Base-by-base conservation (phyloP, 805 yeast genomes). In the Schwanniomyces occidentalis region DNA sequence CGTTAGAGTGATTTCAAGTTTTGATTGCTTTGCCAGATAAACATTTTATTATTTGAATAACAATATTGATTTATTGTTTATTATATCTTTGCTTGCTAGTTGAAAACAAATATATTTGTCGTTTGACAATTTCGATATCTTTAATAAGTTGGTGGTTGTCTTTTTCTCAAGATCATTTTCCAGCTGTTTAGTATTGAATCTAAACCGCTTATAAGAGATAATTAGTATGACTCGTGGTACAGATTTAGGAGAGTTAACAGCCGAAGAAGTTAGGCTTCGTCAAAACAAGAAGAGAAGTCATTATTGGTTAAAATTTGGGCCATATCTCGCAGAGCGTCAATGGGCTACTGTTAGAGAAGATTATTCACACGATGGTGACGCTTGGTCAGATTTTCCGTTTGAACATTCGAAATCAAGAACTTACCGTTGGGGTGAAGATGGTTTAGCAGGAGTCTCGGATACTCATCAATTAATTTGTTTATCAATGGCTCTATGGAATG, bases 401-500 rank as follows among this genome's bases (percentile, higher is more conserved):
- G 95, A 86, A 40, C 88, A 86, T 41, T 83, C 95, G 2, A 71
- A 79, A 40, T 76, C 89, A 15, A 69, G 97, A 45, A 78, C 86
- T 9, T 89, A 85, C 57, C 71, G 97, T 27, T 89, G 97, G 97
- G 95, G 96, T 26, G 97, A 90, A 58, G 96, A 89, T 56, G 97
- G 97, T 2, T 65, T 89, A 47, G 95, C 91, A 8, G 97, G 97
- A 32, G 82, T 86, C 14, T 76, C 85, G 42, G 97, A 89, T 56
- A 78, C 85, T 42, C 88, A 84, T 52, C 96, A 86, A 54, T 60
- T 76, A 46, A 65, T 86, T 20, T 82, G 91, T 56, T 59, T 86
- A 47, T 75, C 85, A n/a, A 69, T 89, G 68, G 95, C 90, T 3
- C 69, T 90, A 41, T 89, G 97, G 97, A 89, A 89, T 64, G 95